phyloP scores from a whole-genome alignment of 352 stramenopile genomes.

The Globisporangium mamillatum region DNA sequence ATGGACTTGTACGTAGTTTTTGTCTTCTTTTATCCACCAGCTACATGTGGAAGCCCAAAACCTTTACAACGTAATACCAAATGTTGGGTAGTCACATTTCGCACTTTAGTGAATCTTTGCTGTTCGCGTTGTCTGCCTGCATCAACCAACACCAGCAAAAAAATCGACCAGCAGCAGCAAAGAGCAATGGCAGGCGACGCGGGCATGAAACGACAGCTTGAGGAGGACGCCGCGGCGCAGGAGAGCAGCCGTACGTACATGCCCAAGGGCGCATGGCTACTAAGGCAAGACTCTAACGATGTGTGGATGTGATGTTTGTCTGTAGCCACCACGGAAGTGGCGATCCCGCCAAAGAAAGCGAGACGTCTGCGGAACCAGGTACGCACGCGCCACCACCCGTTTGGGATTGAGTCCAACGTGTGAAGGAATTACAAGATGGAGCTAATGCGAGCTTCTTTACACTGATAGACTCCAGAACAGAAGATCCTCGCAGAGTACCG shows the following conservation, averaged over 20 bases:
- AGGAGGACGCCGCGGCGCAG: neutral
- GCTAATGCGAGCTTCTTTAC: neutral
- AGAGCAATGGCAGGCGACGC: constrained; percentile 5
- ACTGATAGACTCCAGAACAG: constrained; percentile 38
- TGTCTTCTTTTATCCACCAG: neutral
- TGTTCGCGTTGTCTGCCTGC: neutral
- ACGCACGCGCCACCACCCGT: constrained; percentile 2
- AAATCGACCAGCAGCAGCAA: neutral
- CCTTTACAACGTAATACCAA: neutral
- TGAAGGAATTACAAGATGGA: neutral
- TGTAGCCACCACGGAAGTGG: neutral
- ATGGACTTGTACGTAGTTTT: constrained; percentile 9
- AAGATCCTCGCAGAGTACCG: constrained; percentile 38
- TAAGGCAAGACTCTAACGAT: neutral
- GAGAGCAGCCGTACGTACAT: constrained; percentile 1
- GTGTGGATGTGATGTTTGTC: neutral
- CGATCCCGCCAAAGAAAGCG: constrained; percentile 38
- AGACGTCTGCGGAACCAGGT: constrained; percentile 53
- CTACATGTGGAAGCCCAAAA: neutral
- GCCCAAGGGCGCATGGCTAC: neutral
- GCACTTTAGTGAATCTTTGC: neutral
- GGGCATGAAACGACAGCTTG: constrained; percentile 11
- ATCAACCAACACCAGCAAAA: constrained; percentile 13
- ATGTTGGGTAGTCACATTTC: neutral
- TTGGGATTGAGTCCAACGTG: neutral